Conservation (phyloP, 306 rosid species). For the Quercus aquifolioides region DNA sequence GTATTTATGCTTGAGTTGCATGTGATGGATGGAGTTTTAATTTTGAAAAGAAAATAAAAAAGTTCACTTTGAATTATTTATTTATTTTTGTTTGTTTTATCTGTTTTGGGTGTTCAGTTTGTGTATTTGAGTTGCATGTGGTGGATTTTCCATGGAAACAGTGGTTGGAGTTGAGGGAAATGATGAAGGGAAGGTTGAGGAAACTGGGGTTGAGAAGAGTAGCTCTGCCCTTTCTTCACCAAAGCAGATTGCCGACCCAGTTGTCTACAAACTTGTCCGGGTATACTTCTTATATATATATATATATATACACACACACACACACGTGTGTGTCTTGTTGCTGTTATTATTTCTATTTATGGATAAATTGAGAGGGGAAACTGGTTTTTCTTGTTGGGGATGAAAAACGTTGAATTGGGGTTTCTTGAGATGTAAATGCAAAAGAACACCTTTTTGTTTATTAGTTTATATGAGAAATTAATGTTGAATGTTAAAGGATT, state of each 20-base stretch:
- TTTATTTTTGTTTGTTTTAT: slow-evolving; percentile 19
- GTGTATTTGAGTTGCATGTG: slow-evolving; percentile 86
- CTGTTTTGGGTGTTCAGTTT: slow-evolving; percentile 49
- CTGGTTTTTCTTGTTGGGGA: neutral
- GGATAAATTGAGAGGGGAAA: neutral
- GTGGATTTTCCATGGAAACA: slow-evolving; percentile 89
- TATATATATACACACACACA: too few species aligned
- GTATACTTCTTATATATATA: slow-evolving; percentile 29
- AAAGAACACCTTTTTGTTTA: neutral
- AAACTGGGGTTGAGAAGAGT: slow-evolving; percentile 49
- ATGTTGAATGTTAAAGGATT: neutral
- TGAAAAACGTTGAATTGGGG: neutral
- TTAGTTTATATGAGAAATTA: neutral
- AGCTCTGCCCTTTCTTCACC: slow-evolving; percentile 63
- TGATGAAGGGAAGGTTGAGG: slow-evolving; percentile 68
- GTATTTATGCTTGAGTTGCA: slow-evolving; percentile 17
- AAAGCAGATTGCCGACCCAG: slow-evolving; percentile 67
- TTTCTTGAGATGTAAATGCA: neutral
- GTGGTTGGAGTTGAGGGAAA: slow-evolving; percentile 74
- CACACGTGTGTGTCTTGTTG: neutral
- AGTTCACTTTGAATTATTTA: slow-evolving; percentile 26
- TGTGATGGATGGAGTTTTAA: slow-evolving; percentile 8
- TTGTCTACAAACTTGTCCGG: slow-evolving; percentile 99
- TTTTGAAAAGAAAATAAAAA: neutral
- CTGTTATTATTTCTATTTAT: neutral